Base-by-base conservation (phyloP, 2,329 filamentous ascomycete genomes). In the Xylaria sp. region DNA sequence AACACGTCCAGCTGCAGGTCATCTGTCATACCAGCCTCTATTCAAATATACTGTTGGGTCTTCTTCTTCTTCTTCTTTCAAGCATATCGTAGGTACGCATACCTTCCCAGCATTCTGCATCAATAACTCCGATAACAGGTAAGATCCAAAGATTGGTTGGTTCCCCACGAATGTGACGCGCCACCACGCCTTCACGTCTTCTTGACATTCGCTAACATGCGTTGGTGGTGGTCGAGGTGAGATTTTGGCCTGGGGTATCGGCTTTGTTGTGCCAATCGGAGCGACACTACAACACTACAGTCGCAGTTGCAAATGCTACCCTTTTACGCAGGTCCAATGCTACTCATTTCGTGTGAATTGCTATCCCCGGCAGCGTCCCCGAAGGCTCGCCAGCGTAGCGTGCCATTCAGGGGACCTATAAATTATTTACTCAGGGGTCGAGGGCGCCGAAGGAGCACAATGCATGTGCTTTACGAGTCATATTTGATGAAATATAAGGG, bases 291-390 rank as follows among this genome's bases (percentile, higher is more conserved):
- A 31, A 31, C 28, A 31, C 28, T 31, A 52, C 56, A 57, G 63
- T 59, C 64, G 62, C 50, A 61, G 62, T 63, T 65, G 65, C 61
- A 62, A 57, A 66, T 70, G 67, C 61, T 63, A 71, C 62, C 51
- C 58, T 61, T 64, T 62, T 53, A 67, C 64, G 68, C 70, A 71
- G 69, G 70, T 71, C 60, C 70, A 61, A 62, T 64, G 37, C 59
- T 61, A 56, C 52, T 63, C 66, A 60, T 59, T 63, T 47, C 47
- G 28, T 28, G 42, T 61, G 28, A 50, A 46, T 43, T 52, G 42
- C 45, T 47, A 43, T 52, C 49, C 58, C 38, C 37, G 40, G 56
- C 40, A 57, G 47, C 33, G 38, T 38, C 43, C 49, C 53, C 57
- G 42, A 56, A 17, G 40, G 31, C 14, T 49, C 19, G 38, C n/a